Evolutionary conservation across 176 grass and related monocot species (phyloP).

Genomic region (Dactylis glomerata): DNA sequence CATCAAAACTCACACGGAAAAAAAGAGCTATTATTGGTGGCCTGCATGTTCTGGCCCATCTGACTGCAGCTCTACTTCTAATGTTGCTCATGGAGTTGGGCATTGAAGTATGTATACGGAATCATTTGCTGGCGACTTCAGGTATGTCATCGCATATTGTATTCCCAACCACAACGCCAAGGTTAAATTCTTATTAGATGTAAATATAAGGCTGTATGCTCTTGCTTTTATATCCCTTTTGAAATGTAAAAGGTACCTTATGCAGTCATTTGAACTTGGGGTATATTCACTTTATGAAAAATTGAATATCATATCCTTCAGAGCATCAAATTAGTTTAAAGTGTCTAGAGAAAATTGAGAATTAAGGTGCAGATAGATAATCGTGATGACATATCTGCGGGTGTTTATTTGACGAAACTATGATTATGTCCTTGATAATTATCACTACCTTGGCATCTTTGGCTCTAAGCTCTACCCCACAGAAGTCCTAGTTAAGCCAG

Average conservation of each 20-base stretch:
- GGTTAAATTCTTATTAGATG: neutral
- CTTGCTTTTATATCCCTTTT: neutral
- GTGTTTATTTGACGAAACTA: neutral
- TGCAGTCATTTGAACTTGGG: neutral
- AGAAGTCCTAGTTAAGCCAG: neutral
- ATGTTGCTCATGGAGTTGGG: slow-evolving; percentile 94
- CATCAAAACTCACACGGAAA: slow-evolving; percentile 85
- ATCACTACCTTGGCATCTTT: neutral
- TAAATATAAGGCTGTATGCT: slow-evolving; percentile 6
- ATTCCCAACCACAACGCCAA: neutral
- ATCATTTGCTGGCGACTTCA: slow-evolving; percentile 93
- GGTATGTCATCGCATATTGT: slow-evolving; percentile 42
- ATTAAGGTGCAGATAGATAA: neutral
- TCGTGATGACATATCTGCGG: neutral
- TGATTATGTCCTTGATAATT: neutral
- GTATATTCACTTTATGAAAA: neutral
- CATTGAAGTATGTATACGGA: slow-evolving; percentile 96
- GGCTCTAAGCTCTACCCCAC: neutral
- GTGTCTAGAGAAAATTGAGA: neutral
- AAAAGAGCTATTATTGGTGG: slow-evolving; percentile 71
- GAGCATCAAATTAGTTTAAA: neutral
- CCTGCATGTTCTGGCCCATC: slow-evolving; percentile 84
- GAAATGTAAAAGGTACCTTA: neutral
- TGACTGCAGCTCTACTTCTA: slow-evolving; percentile 79
- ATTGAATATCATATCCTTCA: neutral